phyloP scores from a whole-genome alignment of 257 asterid species.

The Solanum habrochaites region DNA sequence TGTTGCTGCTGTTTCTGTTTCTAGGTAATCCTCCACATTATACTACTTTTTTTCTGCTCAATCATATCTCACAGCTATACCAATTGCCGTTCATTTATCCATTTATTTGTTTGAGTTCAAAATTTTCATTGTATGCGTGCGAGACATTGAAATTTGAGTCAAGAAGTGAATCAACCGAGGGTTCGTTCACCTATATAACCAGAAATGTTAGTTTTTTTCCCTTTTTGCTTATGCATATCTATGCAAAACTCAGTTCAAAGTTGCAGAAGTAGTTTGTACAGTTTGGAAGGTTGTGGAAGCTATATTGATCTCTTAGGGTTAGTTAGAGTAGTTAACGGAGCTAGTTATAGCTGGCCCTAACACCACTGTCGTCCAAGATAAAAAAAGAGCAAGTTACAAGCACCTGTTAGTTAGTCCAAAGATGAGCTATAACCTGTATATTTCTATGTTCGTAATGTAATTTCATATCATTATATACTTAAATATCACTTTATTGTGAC shows the following conservation, averaged over 20 bases:
- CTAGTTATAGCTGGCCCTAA: neutral
- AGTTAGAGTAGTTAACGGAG: neutral
- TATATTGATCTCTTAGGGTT: neutral
- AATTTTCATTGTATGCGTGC: no score
- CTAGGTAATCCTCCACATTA: slow-evolving; percentile 32
- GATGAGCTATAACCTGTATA: neutral
- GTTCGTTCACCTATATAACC: no score
- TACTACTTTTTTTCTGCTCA: neutral
- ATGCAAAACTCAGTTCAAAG: neutral
- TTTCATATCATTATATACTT: neutral
- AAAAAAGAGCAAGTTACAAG: neutral
- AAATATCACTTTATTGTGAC: neutral
- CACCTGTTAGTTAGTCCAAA: neutral
- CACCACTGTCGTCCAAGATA: neutral
- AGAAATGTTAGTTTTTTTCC: neutral
- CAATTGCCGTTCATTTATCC: no score
- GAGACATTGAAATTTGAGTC: no score
- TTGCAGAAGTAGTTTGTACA: neutral
- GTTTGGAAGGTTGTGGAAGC: neutral
- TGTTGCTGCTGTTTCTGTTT: slow-evolving; percentile 86
- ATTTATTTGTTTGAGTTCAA: no score
- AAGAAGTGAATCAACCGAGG: no score
- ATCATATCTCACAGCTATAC: no score
- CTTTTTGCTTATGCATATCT: neutral
- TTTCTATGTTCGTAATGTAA: neutral